These are phyloP conservation scores for Tagetes patula DNA, from an alignment of 129 eudicot species.

Conservation along the genomic window DNA sequence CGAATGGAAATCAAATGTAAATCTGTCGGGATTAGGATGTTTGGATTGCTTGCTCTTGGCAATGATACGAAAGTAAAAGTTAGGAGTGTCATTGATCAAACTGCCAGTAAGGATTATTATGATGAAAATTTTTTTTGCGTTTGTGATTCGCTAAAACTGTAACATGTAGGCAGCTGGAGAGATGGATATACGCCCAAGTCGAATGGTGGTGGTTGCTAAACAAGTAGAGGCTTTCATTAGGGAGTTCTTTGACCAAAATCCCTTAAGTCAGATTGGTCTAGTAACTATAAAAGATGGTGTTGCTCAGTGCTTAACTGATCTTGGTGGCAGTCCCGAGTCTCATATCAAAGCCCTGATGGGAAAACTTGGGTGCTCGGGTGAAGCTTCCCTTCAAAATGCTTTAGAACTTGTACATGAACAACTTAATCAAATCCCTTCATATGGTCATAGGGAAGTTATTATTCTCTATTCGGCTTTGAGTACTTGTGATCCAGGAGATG, in stretches of 20 bases:
- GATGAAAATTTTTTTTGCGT: not conserved
- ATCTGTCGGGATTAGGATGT: too few relatives aligned
- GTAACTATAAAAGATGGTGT: conserved; percentile 83
- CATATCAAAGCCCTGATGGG: conserved; percentile 87
- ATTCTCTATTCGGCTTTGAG: conserved; percentile 81
- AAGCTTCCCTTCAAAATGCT: conserved; percentile 90
- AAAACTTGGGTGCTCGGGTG: conserved; percentile 91
- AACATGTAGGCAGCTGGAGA: conserved; percentile 86
- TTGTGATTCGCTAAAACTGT: conserved; percentile 19
- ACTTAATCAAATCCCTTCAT: conserved; percentile 81
- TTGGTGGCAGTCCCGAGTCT: conserved; percentile 98
- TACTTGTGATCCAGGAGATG: conserved; percentile 98
- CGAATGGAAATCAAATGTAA: too few relatives aligned
- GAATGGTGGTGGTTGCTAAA: conserved; percentile 91
- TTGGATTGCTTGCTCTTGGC: too few relatives aligned
- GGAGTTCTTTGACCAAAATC: conserved; percentile 97
- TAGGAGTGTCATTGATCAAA: too few relatives aligned
- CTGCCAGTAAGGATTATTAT: not conserved
- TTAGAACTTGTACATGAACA: conserved; percentile 80
- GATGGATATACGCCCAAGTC: conserved; percentile 84
- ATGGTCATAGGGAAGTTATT: conserved; percentile 93
- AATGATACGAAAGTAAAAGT: too few relatives aligned
- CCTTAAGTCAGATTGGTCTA: conserved; percentile 86
- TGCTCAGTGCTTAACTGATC: conserved; percentile 82
- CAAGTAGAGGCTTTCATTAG: conserved; percentile 91